Percentiles rank a stretch among this genome's conserved stretches.
phyloP scores from a whole-genome alignment of 768 basidiomycete species.

The Lentinula detonsa region DNA sequence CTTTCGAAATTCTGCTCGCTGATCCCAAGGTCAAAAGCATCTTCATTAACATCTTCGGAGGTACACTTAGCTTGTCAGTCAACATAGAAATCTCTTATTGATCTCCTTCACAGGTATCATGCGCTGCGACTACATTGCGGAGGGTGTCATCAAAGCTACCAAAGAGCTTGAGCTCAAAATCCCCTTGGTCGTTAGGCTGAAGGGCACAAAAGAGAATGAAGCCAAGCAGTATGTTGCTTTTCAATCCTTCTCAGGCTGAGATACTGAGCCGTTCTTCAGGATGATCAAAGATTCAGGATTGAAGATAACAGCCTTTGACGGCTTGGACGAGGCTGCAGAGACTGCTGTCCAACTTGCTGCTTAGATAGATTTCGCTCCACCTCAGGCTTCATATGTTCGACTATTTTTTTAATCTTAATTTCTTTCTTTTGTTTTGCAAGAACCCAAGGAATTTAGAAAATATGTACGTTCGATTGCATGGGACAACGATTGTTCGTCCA shows the following conservation, averaged over 20 bases:
- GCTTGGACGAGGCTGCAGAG: conserved; percentile 86
- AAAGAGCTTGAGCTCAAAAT: conserved; percentile 82
- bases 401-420: neutral
- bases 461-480: neutral
- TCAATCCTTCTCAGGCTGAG: neutral
- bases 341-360: conserved; percentile 68
- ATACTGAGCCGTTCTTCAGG: conserved; percentile 33
- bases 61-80: conserved; percentile 25
- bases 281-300: conserved; percentile 92
- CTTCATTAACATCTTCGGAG: conserved; percentile 97
- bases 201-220: conserved; percentile 95
- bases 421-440: neutral
- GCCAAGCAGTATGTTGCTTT: conserved; percentile 75
- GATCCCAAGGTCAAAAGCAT: conserved; percentile 96
- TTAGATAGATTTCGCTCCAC: conserved; percentile 23
- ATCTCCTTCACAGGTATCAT: conserved; percentile 64
- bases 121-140: conserved; percentile 98
- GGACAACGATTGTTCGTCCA: neutral
- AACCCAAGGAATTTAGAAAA: neutral
- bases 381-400: neutral
- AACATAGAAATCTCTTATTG: neutral
- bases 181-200: conserved; percentile 89
- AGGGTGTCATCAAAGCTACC: conserved; percentile 97
- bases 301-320: conserved; percentile 90
- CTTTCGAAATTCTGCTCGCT: conserved; percentile 88